Evolutionary conservation across 2,329 filamentous ascomycete genomes (phyloP).

Genomic region (Fusarium concolor): DNA sequence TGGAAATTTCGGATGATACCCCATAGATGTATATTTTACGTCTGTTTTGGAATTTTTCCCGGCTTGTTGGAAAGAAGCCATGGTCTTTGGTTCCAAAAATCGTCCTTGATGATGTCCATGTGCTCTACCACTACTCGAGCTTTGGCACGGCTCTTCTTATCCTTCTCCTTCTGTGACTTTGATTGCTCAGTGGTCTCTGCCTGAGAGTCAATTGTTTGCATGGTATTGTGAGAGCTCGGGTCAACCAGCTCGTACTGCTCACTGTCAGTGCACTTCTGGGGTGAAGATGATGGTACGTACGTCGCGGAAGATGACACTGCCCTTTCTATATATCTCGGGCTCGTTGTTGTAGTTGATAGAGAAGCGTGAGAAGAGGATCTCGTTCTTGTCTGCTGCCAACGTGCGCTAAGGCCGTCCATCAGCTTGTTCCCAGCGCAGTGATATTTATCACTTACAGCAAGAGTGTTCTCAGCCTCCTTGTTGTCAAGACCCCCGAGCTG

Average conservation of each 20-base stretch:
- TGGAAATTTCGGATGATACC: conserved; percentile 49
- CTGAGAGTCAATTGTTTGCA: conserved; percentile 60
- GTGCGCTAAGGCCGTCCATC: conserved; percentile 71
- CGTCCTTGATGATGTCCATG: conserved; percentile 93
- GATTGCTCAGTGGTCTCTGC: conserved; percentile 70
- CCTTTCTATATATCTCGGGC: conserved; percentile 90
- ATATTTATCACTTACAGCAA: conserved; percentile 68
- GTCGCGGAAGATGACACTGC: conserved; percentile 88
- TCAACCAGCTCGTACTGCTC: conserved; percentile 77
- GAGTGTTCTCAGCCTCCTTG: conserved; percentile 81
- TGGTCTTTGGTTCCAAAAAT: conserved; percentile 89
- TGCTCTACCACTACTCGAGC: conserved; percentile 85
- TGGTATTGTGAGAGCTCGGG: conserved; percentile 60
- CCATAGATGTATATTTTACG: conserved; percentile 50
- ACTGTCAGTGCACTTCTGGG: conserved; percentile 38
- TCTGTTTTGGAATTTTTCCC: conserved; percentile 74
- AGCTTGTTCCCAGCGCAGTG: conserved; percentile 8
- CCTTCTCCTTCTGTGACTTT: conserved; percentile 84
- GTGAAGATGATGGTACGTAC: conserved; percentile 57
- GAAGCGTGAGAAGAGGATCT: conserved; percentile 90
- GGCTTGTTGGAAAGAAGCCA: conserved; percentile 85
- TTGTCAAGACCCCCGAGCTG: conserved; percentile 79
- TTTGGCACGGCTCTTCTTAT: conserved; percentile 83
- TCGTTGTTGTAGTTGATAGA: conserved; percentile 99
- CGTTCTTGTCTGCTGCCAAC: conserved; percentile 89